Base-by-base conservation (phyloP, 2,329 filamentous ascomycete genomes). In the Orbilia javanica region DNA sequence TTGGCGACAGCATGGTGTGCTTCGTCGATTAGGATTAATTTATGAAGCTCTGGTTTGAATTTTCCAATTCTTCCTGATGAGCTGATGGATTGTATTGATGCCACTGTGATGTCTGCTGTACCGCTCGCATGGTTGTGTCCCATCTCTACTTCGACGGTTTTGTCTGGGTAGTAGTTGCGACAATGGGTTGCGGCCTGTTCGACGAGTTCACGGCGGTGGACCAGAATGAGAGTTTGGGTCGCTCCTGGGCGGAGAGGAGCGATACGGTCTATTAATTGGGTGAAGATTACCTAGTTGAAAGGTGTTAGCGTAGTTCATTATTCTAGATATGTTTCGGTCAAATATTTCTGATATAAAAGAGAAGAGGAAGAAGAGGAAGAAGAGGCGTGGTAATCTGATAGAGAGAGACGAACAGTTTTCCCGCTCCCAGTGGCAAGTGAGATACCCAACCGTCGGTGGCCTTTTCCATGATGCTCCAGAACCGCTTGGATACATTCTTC, bases 1-100 rank as follows among this genome's bases (percentile, higher is more conserved):
- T 89, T 87, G 0, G 96, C 92, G 52, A 97, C 94, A 66, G 98
- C 97, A 84, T 99, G 96, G 83, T 99, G 96, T 3, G 95, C 96
- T 84, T 99, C 96, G 80, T 99, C 96, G 3, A 99, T 95, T 1
- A 99, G 87, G 0, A 99, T 86, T 0, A 99, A 89, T 84, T 99
- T 99, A 86, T 95, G 98, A 6, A 86, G 86, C 0, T 84, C 84
- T 0, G 94, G 92, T 80, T 96, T 89, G 82, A 95, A 98, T 83
- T 97, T 97, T 39, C 84, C 83, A n/a, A 98, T 87, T 1, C 96
- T 89, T 65, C 91, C 89, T 11, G 89, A 89, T 4, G 93, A 96
- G 6, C 88, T 89, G 81, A 99, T 90, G 83, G 93, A 97, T 82
- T 92, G 90, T 39, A 99, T 88, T 36, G 95, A 97, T 52, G 95